phyloP scores from a whole-genome alignment of 1,139 yeast genomes.

The Debaryomyces coudertii region DNA sequence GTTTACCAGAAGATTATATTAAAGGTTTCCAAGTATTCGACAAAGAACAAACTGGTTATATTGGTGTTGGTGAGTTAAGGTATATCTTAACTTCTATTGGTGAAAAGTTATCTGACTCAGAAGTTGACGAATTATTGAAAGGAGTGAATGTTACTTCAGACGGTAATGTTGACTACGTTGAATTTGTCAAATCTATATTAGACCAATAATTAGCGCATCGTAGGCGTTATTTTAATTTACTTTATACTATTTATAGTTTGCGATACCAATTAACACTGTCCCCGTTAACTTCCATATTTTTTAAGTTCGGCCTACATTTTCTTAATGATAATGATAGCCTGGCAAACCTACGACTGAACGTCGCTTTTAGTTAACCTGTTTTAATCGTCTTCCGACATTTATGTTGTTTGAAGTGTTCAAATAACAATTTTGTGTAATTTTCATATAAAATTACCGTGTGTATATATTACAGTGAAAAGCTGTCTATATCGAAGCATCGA shows the following conservation, averaged over 20 bases:
- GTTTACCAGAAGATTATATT: conserved; percentile 95
- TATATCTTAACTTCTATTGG: conserved; percentile 93
- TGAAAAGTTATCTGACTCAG: conserved; percentile 85
- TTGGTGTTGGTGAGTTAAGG: conserved; percentile 95
- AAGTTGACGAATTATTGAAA: conserved; percentile 93
- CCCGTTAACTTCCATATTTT: neutral
- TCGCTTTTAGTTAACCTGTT: too few species aligned
- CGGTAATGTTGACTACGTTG: conserved; percentile 93
- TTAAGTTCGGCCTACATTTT: neutral
- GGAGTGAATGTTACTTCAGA: conserved; percentile 94
- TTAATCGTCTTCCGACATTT: too few species aligned
- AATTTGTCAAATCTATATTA: conserved; percentile 89
- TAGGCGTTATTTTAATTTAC: neutral
- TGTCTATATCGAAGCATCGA: neutral
- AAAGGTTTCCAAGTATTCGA: conserved; percentile 98
- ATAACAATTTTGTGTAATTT: conserved; percentile 4
- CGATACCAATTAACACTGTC: neutral
- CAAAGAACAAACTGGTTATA: conserved; percentile 92
- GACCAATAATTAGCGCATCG: conserved; percentile 58
- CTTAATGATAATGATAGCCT: too few species aligned
- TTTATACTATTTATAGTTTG: conserved; percentile 7
- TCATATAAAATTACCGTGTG: neutral
- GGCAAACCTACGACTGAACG: too few species aligned
- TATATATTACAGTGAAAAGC: neutral
- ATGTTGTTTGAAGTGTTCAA: too few species aligned